Evolutionary conservation across 2,329 filamentous ascomycete species (phyloP).

Genomic region (Claviceps digitariae): DNA sequence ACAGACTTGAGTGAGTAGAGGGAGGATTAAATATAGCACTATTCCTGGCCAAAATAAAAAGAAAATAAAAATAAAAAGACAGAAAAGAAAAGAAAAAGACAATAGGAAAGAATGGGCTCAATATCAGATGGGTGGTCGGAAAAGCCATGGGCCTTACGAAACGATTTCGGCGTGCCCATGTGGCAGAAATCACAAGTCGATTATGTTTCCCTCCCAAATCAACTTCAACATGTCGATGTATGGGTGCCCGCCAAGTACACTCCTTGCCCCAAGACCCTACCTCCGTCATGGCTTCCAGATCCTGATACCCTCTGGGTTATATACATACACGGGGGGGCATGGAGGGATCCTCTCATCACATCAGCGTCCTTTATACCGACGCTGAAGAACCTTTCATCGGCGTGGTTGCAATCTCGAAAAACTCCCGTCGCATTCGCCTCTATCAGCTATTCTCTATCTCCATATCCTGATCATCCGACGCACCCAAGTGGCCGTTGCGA

Average conservation of each 20-base stretch:
- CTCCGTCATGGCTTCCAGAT: slow-evolving; percentile 4
- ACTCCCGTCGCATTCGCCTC: slow-evolving; percentile 6
- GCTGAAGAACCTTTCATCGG: slow-evolving; percentile 2
- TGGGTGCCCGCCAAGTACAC: slow-evolving; percentile 3
- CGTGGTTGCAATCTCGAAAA: background rate
- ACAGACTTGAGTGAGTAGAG: no score
- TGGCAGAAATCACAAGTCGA: slow-evolving; percentile 6
- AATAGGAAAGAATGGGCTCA: background rate
- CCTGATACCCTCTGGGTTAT: slow-evolving; percentile 8
- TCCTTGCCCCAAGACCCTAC: background rate
- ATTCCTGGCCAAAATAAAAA: background rate
- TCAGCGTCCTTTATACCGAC: slow-evolving; percentile 5
- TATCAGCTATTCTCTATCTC: slow-evolving; percentile 5
- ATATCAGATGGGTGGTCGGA: slow-evolving; percentile 2
- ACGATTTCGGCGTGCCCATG: slow-evolving; percentile 4
- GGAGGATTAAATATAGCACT: no score
- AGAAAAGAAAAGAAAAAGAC: background rate
- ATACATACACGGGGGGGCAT: slow-evolving; percentile 16
- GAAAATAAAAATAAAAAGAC: background rate
- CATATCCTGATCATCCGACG: slow-evolving; percentile 5
- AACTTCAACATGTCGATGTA: slow-evolving; percentile 5
- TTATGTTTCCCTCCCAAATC: slow-evolving; percentile 1
- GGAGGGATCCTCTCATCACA: slow-evolving; percentile 13
- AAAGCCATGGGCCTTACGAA: background rate
- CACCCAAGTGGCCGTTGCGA: slow-evolving; percentile 1